Conservation (phyloP, 2,329 filamentous ascomycete genomes). For the Simplicillium sp. region DNA sequence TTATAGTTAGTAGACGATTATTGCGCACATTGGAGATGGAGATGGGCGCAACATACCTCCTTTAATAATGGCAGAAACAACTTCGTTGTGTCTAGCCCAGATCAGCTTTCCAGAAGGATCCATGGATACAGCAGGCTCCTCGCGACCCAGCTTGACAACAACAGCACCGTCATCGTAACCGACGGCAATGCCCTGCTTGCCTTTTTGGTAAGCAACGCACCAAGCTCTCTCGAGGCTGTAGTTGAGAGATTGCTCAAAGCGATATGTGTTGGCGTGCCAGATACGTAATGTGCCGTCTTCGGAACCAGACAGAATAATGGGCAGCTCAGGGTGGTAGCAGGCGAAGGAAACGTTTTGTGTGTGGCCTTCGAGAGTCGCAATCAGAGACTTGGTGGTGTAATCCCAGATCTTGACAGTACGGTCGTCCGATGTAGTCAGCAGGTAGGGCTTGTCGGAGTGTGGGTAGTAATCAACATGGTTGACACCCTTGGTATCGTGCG, state of each 20-base stretch:
- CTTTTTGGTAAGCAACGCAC: constrained; percentile 94
- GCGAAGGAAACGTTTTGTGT: constrained; percentile 98
- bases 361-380: constrained; percentile 92
- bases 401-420: constrained; percentile 98
- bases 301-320: constrained; percentile 94
- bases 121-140: constrained; percentile 97
- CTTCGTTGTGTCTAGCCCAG: constrained; percentile 91
- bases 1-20: constrained; percentile 15
- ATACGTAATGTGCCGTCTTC: constrained; percentile 97
- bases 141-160: constrained; percentile 93
- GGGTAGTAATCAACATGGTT: constrained; percentile 93
- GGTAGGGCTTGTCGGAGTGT: constrained; percentile 69
- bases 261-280: constrained; percentile 97
- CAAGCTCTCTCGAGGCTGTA: constrained; percentile 94
- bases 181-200: constrained; percentile 87
- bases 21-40: background rate
- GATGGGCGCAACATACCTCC: constrained; percentile 39
- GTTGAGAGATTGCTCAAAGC: constrained; percentile 89
- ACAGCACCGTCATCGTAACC: constrained; percentile 97
- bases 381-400: constrained; percentile 95
- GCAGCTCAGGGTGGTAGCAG: constrained; percentile 93
- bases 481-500: constrained; percentile 93
- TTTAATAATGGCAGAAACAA: constrained; percentile 90
- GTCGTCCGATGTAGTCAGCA: constrained; percentile 94
- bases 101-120: constrained; percentile 92